These are phyloP conservation scores for Coprinopsis marcescibilis DNA, from an alignment of 768 basidiomycete genomes.

Conservation along the genomic window DNA sequence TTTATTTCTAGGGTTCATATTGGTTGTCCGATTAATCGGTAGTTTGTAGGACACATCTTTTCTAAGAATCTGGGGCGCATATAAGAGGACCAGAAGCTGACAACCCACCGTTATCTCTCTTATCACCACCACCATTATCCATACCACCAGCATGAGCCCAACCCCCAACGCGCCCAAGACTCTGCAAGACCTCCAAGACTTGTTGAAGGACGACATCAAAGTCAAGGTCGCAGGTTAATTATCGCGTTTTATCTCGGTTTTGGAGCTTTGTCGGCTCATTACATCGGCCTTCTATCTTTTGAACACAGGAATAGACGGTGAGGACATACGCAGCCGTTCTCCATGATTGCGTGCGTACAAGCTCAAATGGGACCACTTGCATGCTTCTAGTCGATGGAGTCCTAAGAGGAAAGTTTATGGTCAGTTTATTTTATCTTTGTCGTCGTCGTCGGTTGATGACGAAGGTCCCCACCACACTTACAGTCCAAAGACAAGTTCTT, in stretches of 20 bases:
- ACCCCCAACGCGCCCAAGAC: conserved; percentile 28
- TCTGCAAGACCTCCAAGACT: conserved; percentile 47
- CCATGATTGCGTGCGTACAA: neutral
- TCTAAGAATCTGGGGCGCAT: too few species aligned
- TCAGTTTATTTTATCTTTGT: conserved; percentile 21
- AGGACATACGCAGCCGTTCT: conserved; percentile 2
- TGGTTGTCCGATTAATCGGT: too few species aligned
- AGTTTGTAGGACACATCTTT: too few species aligned
- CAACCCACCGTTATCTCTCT: neutral
- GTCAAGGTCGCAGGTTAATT: conserved; percentile 87
- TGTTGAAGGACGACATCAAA: conserved; percentile 65
- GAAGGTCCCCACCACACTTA: conserved; percentile 10
- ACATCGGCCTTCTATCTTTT: neutral
- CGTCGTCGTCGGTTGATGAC: neutral
- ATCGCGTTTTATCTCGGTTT: neutral
- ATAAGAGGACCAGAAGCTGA: neutral
- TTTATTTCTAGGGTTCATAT: too few species aligned
- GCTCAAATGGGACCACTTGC: neutral
- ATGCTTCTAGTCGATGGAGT: conserved; percentile 75
- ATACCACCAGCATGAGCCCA: conserved; percentile 8
- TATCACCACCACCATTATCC: neutral
- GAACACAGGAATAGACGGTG: conserved; percentile 58
- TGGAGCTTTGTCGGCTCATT: neutral
- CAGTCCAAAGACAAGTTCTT: conserved; percentile 92
- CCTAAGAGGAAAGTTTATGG: conserved; percentile 92